Evolutionary conservation across 352 stramenopile genomes (phyloP).

Genomic region (Phytopythium oedochilum): DNA sequence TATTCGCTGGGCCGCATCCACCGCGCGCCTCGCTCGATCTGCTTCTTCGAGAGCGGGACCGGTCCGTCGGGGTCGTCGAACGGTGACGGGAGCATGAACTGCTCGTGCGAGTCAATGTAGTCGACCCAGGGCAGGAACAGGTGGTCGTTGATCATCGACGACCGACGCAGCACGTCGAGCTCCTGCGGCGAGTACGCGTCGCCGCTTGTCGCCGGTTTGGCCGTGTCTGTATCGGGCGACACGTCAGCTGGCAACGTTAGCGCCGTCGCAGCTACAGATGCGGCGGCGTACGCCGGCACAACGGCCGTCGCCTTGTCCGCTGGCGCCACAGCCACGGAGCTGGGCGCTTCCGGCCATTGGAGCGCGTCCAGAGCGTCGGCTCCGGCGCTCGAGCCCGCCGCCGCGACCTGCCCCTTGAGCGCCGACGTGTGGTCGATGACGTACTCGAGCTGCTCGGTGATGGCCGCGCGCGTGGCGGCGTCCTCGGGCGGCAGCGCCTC

Average conservation of each 20-base stretch:
- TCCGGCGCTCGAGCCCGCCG: not conserved
- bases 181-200: constrained; percentile 54
- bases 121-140: constrained; percentile 83
- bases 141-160: constrained; percentile 80
- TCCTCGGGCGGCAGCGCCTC: constrained; percentile 29
- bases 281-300: constrained; percentile 11
- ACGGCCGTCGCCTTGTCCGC: constrained; percentile 15
- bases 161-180: constrained; percentile 72
- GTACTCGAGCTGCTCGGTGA: constrained; percentile 73
- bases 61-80: constrained; percentile 73
- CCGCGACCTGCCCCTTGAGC: constrained; percentile 28
- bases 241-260: not conserved
- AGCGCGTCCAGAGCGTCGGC: constrained; percentile 10
- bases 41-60: constrained; percentile 63
- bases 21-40: constrained; percentile 44
- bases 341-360: constrained; percentile 38
- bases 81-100: constrained; percentile 36
- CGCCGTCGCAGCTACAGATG: not conserved
- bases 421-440: constrained; percentile 59
- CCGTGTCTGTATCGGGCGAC: not conserved
- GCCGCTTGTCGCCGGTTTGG: constrained; percentile 9
- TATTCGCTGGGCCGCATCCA: constrained; percentile 76
- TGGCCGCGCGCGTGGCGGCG: constrained; percentile 19
- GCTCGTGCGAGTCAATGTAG: constrained; percentile 52
- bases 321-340: not conserved